Evolutionary conservation across 371 early-diverging fungal genomes (phyloP), one percentile per base, ranked within the genome.

Genomic region (Mucor piriformis): DNA sequence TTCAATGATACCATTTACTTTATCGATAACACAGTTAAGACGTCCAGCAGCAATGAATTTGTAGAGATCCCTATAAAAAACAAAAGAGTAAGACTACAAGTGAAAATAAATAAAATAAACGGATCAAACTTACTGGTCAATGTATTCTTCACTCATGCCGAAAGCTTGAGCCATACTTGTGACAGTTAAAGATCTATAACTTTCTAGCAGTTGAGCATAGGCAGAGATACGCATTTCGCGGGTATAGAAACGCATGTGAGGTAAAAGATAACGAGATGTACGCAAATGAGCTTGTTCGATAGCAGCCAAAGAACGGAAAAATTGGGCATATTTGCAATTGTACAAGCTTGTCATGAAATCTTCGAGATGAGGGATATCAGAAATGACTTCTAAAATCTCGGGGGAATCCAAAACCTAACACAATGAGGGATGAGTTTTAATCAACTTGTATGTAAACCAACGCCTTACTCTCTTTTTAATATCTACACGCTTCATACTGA

Each of bases 151-250:
- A 10, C 88, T 86, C 50, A 99, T 97, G 42, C 98, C 98, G 85
- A 99, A 99, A 27, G 94, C 84, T 47, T 89, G 85, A 24, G 99
- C 99, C 97, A 99, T 96, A 54, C 92, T 93, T 61, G 91, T 90
- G 61, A 99, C 84, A 10, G 96, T 94, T 46, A 99, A 79, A 47
- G 92, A 92, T 66, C 96, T 84, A 74, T 99, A 99, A 32, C 97
- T 97, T 65, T 99, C 95, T 34, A 99, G 83, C 35, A 99, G 79
- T 76, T 99, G 99, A 16, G 93, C 90, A 79, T 99, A 99, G 37
- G 91, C 95, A 35, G 91, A 87, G 53, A 99, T 95, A 64, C 97
- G 92, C 98, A 99, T 97, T 72, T 99, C 99, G 42, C 96, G 93
- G 13, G 93, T 91, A 67, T 95, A 96, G 79, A 83, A 98, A 6